A percentile compares a stretch with the other conserved stretches of the same genome.
These are phyloP conservation scores for Microcyclospora tardicrescens DNA, from an alignment of 2,329 filamentous ascomycete species.

Conservation along the genomic window DNA sequence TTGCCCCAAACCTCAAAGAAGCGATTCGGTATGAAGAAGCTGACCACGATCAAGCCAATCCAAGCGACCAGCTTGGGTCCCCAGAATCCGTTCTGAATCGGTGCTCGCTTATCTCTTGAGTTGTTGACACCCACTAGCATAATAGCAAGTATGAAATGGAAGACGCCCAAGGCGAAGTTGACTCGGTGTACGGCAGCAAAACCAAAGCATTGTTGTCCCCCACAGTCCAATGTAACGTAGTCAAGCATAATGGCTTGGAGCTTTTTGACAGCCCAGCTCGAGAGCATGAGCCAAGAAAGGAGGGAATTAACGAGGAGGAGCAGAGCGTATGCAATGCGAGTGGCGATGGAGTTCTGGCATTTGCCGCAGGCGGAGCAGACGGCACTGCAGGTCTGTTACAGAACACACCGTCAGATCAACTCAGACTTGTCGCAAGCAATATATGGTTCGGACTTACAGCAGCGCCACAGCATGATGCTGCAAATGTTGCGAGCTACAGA, in stretches of 20 bases:
- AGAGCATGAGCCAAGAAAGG: conserved; percentile 97
- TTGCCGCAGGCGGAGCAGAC: conserved; percentile 93
- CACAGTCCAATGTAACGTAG: conserved; percentile 88
- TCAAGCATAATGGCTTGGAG: conserved; percentile 83
- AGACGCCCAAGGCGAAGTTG: conserved; percentile 91
- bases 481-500: conserved; percentile 57
- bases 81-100: conserved; percentile 97
- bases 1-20: conserved; percentile 97
- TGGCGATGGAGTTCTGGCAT: conserved; percentile 94
- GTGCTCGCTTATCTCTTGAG: conserved; percentile 75
- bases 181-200: conserved; percentile 95
- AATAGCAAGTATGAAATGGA: conserved; percentile 76
- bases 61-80: conserved; percentile 88
- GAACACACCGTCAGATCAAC: no score
- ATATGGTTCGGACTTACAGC: conserved; percentile 22
- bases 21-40: conserved; percentile 86
- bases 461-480: conserved; percentile 86
- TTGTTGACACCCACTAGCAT: conserved; percentile 76
- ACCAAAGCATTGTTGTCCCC: conserved; percentile 76
- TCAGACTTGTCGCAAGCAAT: background rate
- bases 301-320: conserved; percentile 95
- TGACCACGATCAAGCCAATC: conserved; percentile 74
- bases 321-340: conserved; percentile 72
- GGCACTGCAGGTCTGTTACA: conserved; percentile 62
- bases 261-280: conserved; percentile 94